phyloP scores from a whole-genome alignment of 192 early-diverging fungal species.

The Mortierella antarctica region DNA sequence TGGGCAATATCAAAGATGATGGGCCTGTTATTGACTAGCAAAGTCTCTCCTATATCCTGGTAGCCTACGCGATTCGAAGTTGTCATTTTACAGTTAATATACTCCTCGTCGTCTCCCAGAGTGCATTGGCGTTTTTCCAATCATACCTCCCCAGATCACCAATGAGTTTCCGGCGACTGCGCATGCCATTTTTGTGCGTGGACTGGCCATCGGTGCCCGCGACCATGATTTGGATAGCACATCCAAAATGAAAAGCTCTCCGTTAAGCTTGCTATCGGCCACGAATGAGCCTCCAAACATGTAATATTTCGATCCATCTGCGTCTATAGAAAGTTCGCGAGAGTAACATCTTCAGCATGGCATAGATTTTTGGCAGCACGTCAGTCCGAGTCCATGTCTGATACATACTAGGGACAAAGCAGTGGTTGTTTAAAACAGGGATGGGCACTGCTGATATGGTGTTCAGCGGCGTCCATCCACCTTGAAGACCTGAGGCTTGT shows the following conservation, averaged over 20 bases:
- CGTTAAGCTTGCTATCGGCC: background rate
- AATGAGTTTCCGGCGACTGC: background rate
- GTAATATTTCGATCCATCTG: constrained; percentile 8
- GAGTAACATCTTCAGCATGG: background rate
- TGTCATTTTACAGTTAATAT: background rate
- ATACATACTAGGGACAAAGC: background rate
- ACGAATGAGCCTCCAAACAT: constrained; percentile 11
- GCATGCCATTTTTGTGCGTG: constrained; percentile 13
- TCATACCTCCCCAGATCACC: constrained; percentile 31
- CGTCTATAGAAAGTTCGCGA: background rate
- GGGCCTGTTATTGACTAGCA: background rate
- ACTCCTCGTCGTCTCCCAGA: background rate
- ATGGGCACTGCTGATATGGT: too few species aligned
- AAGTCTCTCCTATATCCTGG: too few species aligned
- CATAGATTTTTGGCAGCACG: background rate
- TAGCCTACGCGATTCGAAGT: background rate
- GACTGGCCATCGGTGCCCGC: too few species aligned
- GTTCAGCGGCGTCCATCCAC: too few species aligned
- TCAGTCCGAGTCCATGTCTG: background rate
- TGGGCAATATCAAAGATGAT: background rate
- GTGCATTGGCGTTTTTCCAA: background rate
- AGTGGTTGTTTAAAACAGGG: too few species aligned
- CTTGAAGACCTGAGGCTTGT: too few species aligned
- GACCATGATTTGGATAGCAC: background rate
- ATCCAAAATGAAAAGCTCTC: constrained; percentile 6